Evolutionary conservation across 2,329 filamentous ascomycete species (phyloP).

Genomic region (Xylaria sp.): DNA sequence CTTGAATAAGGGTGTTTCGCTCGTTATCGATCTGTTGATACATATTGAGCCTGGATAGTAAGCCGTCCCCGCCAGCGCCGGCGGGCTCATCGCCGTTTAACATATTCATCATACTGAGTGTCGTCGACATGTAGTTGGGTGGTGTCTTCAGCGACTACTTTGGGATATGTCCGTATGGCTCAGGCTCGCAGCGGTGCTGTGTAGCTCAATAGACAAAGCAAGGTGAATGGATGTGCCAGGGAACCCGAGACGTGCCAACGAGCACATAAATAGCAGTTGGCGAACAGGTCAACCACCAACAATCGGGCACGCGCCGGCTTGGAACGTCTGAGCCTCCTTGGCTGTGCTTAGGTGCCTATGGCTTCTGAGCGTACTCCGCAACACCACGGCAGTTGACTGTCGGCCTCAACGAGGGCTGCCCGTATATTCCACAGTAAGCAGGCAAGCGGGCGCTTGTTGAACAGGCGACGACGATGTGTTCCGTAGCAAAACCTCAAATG

Average conservation of each 20-base stretch:
- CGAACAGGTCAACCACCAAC: neutral
- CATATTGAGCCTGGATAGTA: conserved; percentile 23
- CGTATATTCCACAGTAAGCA: neutral
- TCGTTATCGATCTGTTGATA: conserved; percentile 29
- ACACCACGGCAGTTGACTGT: too few relatives aligned
- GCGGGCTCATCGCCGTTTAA: conserved; percentile 23
- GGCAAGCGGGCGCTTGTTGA: neutral
- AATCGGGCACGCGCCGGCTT: neutral
- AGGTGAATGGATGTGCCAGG: neutral
- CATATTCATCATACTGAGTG: conserved; percentile 19
- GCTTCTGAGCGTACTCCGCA: neutral
- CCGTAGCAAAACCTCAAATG: neutral
- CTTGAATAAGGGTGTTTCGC: conserved; percentile 28
- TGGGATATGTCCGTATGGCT: neutral
- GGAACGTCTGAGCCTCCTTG: neutral
- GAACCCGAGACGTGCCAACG: neutral
- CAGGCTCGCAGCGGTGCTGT: neutral
- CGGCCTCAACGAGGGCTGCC: too few relatives aligned
- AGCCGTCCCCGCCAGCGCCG: conserved; percentile 17
- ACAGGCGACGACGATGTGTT: neutral
- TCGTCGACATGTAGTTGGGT: conserved; percentile 13
- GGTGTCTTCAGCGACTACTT: neutral
- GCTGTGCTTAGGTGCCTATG: neutral
- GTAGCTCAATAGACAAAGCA: neutral
- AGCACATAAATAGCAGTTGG: neutral